Conservation (phyloP, 2,329 filamentous ascomycete species). For the Aspergillus tubingensis region DNA sequence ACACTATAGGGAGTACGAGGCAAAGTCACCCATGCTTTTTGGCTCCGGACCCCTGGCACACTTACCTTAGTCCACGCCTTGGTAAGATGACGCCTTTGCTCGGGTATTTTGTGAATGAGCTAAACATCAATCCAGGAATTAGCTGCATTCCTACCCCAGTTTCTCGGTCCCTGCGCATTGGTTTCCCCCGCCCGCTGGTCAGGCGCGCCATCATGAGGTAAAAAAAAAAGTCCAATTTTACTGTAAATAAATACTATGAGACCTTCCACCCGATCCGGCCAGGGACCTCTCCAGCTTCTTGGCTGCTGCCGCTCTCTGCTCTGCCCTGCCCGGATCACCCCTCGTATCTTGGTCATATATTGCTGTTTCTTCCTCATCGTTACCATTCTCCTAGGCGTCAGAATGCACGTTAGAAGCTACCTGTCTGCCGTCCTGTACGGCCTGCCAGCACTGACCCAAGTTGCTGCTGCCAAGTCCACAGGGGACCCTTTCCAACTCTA, state of each 20-base stretch:
- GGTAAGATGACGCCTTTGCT: constrained; percentile 23
- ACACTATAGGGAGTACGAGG: neutral
- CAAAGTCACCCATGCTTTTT: neutral
- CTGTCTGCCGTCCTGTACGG: constrained; percentile 36
- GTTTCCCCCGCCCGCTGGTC: constrained; percentile 18
- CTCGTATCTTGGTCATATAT: constrained; percentile 32
- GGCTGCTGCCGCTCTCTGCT: constrained; percentile 30
- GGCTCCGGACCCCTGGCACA: constrained; percentile 3
- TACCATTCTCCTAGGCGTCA: constrained; percentile 31
- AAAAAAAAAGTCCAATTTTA: neutral
- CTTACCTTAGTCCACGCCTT: neutral
- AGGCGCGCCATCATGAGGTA: constrained; percentile 24
- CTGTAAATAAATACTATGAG: constrained; percentile 21
- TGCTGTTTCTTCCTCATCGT: constrained; percentile 33
- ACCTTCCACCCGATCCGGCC: constrained; percentile 19
- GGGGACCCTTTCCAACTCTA: constrained; percentile 45
- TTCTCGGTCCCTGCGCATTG: constrained; percentile 16
- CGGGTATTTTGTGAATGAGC: constrained; percentile 22
- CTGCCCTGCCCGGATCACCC: constrained; percentile 32
- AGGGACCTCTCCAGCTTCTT: constrained; percentile 23
- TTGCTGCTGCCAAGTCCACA: constrained; percentile 11
- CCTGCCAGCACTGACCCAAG: constrained; percentile 32
- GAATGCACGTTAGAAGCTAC: constrained; percentile 41
- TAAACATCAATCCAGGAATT: constrained; percentile 20
- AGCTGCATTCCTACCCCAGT: constrained; percentile 22